These are phyloP conservation scores for Claviceps citrina DNA, from an alignment of 2,329 filamentous ascomycete species.

Conservation along the genomic window DNA sequence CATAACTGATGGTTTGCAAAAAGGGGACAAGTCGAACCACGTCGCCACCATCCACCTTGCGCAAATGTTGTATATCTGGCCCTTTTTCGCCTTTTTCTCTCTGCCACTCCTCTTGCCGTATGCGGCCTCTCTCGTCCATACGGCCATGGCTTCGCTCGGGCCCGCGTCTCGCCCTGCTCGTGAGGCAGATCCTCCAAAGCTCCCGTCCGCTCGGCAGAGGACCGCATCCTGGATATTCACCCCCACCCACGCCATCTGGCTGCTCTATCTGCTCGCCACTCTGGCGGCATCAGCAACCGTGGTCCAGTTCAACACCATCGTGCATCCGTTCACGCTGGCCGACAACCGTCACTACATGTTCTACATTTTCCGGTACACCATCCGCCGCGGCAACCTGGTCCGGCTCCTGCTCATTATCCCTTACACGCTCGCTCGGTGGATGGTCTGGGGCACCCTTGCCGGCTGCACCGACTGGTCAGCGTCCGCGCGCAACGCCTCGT, in stretches of 20 bases:
- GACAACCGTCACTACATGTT: conserved; percentile 97
- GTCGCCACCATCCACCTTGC: conserved; percentile 74
- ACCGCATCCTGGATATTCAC: conserved; percentile 12
- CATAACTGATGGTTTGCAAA: background rate
- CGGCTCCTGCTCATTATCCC: conserved; percentile 53
- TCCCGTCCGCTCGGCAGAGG: conserved; percentile 5
- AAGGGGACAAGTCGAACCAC: conserved; percentile 89
- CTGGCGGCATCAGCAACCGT: conserved; percentile 25
- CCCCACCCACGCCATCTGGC: conserved; percentile 20
- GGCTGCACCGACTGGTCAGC: conserved; percentile 19
- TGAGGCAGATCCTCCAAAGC: background rate
- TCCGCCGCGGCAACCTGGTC: conserved; percentile 47
- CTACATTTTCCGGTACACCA: conserved; percentile 77
- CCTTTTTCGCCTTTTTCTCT: conserved; percentile 80
- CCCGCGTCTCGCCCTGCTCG: background rate
- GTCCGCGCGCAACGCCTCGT: conserved; percentile 1
- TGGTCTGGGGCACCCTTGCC: conserved; percentile 48
- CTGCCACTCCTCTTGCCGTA: conserved; percentile 54
- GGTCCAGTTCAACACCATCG: conserved; percentile 74
- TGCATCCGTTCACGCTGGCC: conserved; percentile 89
- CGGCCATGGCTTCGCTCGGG: background rate
- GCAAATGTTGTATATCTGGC: conserved; percentile 93
- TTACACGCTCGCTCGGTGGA: conserved; percentile 57
- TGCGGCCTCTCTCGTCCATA: conserved; percentile 21
- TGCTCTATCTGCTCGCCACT: conserved; percentile 20